phyloP scores from a whole-genome alignment of 2,329 filamentous ascomycete species.

The Alternaria consortialis region DNA sequence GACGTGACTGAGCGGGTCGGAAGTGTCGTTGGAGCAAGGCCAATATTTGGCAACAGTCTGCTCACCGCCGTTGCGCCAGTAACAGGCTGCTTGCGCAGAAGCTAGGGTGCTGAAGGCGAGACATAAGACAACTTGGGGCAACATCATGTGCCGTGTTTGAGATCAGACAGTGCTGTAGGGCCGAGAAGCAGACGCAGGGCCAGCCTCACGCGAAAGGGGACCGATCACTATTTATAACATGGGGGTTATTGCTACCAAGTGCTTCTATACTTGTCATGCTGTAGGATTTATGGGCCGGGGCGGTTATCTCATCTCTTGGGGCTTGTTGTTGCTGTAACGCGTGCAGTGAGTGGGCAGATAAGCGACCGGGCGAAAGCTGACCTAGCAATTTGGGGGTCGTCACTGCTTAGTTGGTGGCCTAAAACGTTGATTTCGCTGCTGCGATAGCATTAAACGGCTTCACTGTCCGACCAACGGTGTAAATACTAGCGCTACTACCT shows the following conservation, averaged over 20 bases:
- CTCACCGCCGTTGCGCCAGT: neutral
- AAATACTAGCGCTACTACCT: neutral
- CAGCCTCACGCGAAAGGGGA: neutral
- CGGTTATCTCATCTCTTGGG: neutral
- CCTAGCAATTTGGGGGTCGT: neutral
- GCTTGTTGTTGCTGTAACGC: neutral
- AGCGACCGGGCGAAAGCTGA: slow-evolving; percentile 1
- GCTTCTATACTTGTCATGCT: neutral
- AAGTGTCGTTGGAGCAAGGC: neutral
- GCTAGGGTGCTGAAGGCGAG: neutral
- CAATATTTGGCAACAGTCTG: neutral
- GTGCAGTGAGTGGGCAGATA: neutral
- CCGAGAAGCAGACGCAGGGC: neutral
- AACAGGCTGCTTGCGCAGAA: neutral
- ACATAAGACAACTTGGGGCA: neutral
- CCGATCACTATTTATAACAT: neutral
- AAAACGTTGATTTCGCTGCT: neutral
- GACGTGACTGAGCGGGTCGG: neutral
- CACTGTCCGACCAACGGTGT: neutral
- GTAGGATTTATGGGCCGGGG: neutral
- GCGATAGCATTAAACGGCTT: neutral
- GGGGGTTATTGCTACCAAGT: neutral
- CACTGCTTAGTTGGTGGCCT: neutral
- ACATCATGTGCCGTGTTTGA: neutral
- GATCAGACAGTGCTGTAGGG: neutral